Evolutionary conservation across 202 grass and related monocot genomes (phyloP).

Genomic region (Carex sylvatica): DNA sequence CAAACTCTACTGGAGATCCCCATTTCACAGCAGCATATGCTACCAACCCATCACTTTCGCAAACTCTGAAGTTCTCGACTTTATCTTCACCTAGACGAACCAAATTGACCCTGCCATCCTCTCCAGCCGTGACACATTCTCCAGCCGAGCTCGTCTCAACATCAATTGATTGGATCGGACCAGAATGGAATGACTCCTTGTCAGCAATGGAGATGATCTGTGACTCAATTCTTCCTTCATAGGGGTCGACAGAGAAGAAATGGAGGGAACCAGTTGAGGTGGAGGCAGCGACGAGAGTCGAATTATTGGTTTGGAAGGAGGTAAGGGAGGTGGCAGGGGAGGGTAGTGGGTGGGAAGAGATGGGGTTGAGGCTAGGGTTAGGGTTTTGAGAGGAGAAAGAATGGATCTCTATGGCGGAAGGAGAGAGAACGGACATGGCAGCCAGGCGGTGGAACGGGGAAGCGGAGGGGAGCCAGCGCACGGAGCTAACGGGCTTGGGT

Average conservation of each 20-base stretch:
- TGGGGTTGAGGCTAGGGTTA: slow-evolving; percentile 25
- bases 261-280: slow-evolving; percentile 59
- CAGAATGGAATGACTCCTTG: slow-evolving; percentile 58
- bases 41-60: slow-evolving; percentile 53
- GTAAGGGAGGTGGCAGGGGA: slow-evolving; percentile 41
- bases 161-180: slow-evolving; percentile 62
- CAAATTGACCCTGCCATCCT: slow-evolving; percentile 72
- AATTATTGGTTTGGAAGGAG: neutral
- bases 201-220: slow-evolving; percentile 40
- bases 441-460: slow-evolving; percentile 22
- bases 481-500: neutral
- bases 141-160: slow-evolving; percentile 33
- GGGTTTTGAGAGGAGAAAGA: slow-evolving; percentile 40
- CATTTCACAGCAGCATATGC: slow-evolving; percentile 63
- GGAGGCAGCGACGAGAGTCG: slow-evolving; percentile 37
- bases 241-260: slow-evolving; percentile 50
- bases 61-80: slow-evolving; percentile 27
- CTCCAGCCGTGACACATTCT: slow-evolving; percentile 56
- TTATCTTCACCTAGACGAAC: slow-evolving; percentile 37
- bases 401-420: slow-evolving; percentile 31
- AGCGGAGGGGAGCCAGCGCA: slow-evolving; percentile 10
- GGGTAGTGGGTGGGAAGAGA: slow-evolving; percentile 48
- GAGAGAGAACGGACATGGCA: slow-evolving; percentile 36
- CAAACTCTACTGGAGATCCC: slow-evolving; percentile 70
- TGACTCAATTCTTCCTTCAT: slow-evolving; percentile 39